Evolutionary conservation across 257 asterid genomes (phyloP), one percentile per base, ranked within the genome.

Genomic region (Nyctanthes arbortristis): DNA sequence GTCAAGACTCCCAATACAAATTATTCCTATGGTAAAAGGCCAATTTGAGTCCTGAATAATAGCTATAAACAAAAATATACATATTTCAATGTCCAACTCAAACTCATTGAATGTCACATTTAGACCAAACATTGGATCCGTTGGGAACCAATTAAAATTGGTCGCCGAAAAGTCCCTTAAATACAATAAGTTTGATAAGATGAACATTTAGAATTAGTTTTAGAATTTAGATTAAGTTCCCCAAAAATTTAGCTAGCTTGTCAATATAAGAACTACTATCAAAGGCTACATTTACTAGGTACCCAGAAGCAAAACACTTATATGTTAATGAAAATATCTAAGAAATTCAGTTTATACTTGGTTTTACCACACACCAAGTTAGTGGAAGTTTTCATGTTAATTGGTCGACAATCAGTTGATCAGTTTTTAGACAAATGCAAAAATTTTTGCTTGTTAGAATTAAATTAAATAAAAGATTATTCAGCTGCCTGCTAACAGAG

Each of bases 21-120:
- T 24, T 61, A 65, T 27, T 32, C 4, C n/a, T 9, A 68, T 31
- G 13, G 34, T 63, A 11, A 28, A n/a, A 78, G 69, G 52, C 24
- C 31, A 60, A 68, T 63, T 52, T 24, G 33, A 30, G 11, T 47
- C 69, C 33, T 65, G 1, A 40, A 25, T 65, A 39, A 39, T 29
- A 28, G 57, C 56, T 62, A 62, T 32, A 8, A 34, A n/a, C 22
- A 13, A 27, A 2, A 18, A 49, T 22, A 49, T 18, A 22, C 25
- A 24, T 18, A 49, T 49, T 49, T 8, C 18, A 49, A 62, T 35
- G 5, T 34, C 30, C 16, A 8, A 16, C 54, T 62, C 33, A 33
- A 36, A 62, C 9, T 49, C 45, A 61, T 34, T 20, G 3, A 62
- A 62, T 62, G 36, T 12, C 29, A n/a, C n/a, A 45, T 45, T 9